Evolutionary conservation across 306 rosid genomes (phyloP).

Genomic region (Chamaecrista fasciculata): DNA sequence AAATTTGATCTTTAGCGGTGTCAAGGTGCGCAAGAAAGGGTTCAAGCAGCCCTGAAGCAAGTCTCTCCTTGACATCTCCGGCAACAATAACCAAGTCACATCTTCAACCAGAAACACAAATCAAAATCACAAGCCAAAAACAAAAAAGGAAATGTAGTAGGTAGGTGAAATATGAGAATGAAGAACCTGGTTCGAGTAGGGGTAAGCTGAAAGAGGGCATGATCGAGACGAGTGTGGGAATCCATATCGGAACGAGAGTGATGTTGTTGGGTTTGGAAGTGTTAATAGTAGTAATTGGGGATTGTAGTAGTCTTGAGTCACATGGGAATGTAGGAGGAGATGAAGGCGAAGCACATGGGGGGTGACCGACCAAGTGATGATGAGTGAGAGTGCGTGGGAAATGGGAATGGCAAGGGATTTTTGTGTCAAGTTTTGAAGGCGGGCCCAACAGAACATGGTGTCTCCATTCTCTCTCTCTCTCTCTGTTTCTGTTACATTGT

Average conservation of each 20-base stretch:
- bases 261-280: constrained; percentile 19
- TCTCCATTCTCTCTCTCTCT: constrained; percentile 9
- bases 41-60: constrained; percentile 85
- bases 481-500: background rate
- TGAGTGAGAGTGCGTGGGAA: constrained; percentile 24
- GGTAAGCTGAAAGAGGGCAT: constrained; percentile 95
- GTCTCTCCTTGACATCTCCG: constrained; percentile 68
- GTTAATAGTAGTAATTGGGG: too few species aligned
- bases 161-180: constrained; percentile 3
- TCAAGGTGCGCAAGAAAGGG: constrained; percentile 81
- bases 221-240: constrained; percentile 73
- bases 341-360: constrained; percentile 57
- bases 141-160: background rate
- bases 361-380: background rate
- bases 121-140: background rate
- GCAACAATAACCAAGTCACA: constrained; percentile 74
- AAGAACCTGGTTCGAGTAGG: constrained; percentile 93
- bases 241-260: constrained; percentile 55
- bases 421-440: constrained; percentile 45
- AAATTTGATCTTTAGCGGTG: constrained; percentile 92
- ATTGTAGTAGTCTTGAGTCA: constrained; percentile 22
- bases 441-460: constrained; percentile 57
- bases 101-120: constrained; percentile 39
- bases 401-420: constrained; percentile 21
- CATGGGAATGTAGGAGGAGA: constrained; percentile 37